These are phyloP conservation scores for Tausonia pullulans DNA, from an alignment of 1,284 basidiomycete species.

Conservation along the genomic window DNA sequence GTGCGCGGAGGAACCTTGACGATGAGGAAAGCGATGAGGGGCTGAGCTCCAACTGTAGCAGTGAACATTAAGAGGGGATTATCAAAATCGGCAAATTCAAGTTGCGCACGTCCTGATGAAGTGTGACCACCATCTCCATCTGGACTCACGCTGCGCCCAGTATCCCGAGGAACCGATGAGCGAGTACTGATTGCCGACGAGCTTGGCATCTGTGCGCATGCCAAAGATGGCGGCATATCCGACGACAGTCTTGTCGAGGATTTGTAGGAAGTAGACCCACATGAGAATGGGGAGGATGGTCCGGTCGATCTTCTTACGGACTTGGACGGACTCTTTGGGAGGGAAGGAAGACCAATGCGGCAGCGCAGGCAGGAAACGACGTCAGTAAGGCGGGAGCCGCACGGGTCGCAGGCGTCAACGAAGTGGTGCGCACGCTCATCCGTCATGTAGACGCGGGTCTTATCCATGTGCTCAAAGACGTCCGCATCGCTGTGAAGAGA, in stretches of 20 bases:
- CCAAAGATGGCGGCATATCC: constrained; percentile 20
- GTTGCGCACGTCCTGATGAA: no score
- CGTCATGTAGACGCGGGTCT: background rate
- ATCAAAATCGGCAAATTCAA: no score
- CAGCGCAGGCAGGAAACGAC: no score
- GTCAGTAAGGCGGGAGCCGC: no score
- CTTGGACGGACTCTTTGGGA: background rate
- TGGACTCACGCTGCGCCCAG: constrained; percentile 17
- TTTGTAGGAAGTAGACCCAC: constrained; percentile 31
- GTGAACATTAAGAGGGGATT: no score
- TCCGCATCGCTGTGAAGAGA: background rate
- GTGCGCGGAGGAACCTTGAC: constrained; percentile 20
- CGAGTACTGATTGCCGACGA: constrained; percentile 25
- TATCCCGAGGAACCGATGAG: constrained; percentile 14
- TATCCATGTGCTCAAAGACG: background rate
- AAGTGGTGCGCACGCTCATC: background rate
- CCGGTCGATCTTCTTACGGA: constrained; percentile 3
- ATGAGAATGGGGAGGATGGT: constrained; percentile 1
- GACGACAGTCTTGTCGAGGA: constrained; percentile 27
- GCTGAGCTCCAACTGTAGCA: constrained; percentile 20
- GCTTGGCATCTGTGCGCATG: constrained; percentile 23
- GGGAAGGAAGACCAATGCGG: no score
- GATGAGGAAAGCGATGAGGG: constrained; percentile 31
- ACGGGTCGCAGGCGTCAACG: no score
- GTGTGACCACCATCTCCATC: no score